Evolutionary conservation across 75 land plant species (phyloP), one percentile per base, ranked within the genome.

Genomic region (Sequoiadendron giganteum): DNA sequence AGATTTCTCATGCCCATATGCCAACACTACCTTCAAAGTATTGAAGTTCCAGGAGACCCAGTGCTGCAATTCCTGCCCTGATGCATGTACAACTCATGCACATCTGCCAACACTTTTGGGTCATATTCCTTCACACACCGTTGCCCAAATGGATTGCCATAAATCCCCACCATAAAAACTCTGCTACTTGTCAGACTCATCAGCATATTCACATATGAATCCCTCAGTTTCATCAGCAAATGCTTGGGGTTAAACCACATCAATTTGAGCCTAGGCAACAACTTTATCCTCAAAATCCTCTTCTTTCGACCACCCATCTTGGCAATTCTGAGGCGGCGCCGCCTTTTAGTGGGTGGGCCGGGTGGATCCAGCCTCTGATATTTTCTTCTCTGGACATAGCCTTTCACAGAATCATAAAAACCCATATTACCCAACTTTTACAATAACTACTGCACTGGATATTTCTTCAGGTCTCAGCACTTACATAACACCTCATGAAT

Each of bases 41-140:
- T 52, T 52, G 8, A 21, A 65, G 21, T 18, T 58, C 21, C 65
- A 21, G 25, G 28, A 0, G 65, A 58, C 25, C 25, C 16, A 18
- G 25, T 8, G 28, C 70, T 65, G 70, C 28, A 65, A 21, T 25
- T 65, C 70, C 70, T 25, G 65, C 5, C 84, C 87, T 85, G 87
- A 52, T 61, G 77, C 75, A 89, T 47, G 6, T 87, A 48, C 48
- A 88, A 86, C 86, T 87, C 90, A 78, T 93, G 90, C 88, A 93
- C 90, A 87, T 93, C 91, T 3, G 88, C 86, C 42, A 93, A 87
- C 89, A 93, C 49, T 87, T 88, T 93, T 87, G 90, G 91, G 58
- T 93, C 92, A 32, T 93, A 93, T 89, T 93, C 94, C 90, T 93
- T 93, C 84, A 89, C 3, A 19, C 82, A 19, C 3, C 54, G 30